Percentiles rank a stretch among this genome's conserved stretches.
These are phyloP conservation scores for Aspergillus sp. DNA, from an alignment of 2,329 filamentous ascomycete genomes.

Conservation along the genomic window DNA sequence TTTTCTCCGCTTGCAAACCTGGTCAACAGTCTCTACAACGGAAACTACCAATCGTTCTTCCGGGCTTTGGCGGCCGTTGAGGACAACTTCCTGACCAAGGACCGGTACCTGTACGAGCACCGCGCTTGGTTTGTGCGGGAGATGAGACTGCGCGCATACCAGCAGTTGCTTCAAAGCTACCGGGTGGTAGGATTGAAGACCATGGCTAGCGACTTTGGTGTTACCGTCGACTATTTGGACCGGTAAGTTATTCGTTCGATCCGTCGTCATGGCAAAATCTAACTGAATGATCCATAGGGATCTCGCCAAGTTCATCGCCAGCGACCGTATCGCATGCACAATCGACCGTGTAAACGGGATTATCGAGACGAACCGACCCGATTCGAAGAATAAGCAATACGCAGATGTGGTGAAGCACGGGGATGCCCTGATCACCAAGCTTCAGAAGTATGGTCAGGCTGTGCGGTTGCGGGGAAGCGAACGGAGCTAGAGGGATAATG, in stretches of 20 bases:
- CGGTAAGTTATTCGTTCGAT: constrained; percentile 52
- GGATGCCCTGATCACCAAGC: constrained; percentile 94
- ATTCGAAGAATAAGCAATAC: constrained; percentile 99
- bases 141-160: constrained; percentile 94
- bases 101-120: constrained; percentile 93
- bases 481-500: constrained; percentile 54
- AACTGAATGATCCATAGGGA: constrained; percentile 52
- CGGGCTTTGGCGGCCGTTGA: constrained; percentile 81
- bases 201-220: constrained; percentile 96
- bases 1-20: constrained; percentile 82
- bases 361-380: constrained; percentile 94
- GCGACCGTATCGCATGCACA: constrained; percentile 87
- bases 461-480: constrained; percentile 92
- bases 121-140: constrained; percentile 95
- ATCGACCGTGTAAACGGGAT: constrained; percentile 96
- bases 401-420: constrained; percentile 96
- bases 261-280: neutral
- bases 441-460: constrained; percentile 98
- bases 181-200: constrained; percentile 92
- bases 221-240: constrained; percentile 93
- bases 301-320: constrained; percentile 93
- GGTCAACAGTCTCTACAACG: constrained; percentile 85
- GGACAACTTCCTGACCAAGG: constrained; percentile 86
- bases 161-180: constrained; percentile 95
- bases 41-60: constrained; percentile 93